Conservation (phyloP, 768 basidiomycete genomes). For the Auriscalpium microsporum region DNA sequence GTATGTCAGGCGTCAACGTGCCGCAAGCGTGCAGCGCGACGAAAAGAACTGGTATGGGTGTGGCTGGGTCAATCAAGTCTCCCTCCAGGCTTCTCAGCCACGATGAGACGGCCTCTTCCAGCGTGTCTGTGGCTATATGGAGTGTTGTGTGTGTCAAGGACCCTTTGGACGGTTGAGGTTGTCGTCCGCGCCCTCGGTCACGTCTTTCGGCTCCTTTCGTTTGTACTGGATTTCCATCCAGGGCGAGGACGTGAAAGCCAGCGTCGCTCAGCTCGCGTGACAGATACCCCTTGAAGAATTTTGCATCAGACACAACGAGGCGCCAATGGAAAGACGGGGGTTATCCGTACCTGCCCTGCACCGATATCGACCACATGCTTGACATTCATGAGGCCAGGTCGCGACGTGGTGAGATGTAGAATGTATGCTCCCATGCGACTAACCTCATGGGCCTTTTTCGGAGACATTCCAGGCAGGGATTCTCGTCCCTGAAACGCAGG, state of each 20-base stretch:
- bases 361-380: slow-evolving; percentile 61
- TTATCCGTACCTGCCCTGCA: slow-evolving; percentile 49
- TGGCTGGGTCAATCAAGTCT: background rate
- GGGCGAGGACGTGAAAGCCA: slow-evolving; percentile 47
- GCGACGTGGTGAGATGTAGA: slow-evolving; percentile 25
- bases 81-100: slow-evolving; percentile 35
- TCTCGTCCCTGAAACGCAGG: background rate
- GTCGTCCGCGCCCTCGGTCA: slow-evolving; percentile 20
- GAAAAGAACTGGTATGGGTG: slow-evolving; percentile 41
- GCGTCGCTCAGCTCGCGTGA: slow-evolving; percentile 38
- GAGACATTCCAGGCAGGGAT: slow-evolving; percentile 47
- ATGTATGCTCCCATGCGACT: slow-evolving; percentile 52
- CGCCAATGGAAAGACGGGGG: background rate
- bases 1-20: slow-evolving; percentile 57
- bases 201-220: slow-evolving; percentile 48
- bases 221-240: slow-evolving; percentile 55
- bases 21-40: slow-evolving; percentile 74
- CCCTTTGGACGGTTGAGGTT: slow-evolving; percentile 7
- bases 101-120: slow-evolving; percentile 38
- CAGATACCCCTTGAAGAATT: slow-evolving; percentile 44
- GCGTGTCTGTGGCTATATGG: slow-evolving; percentile 40
- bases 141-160: slow-evolving; percentile 50
- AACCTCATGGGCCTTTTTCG: slow-evolving; percentile 73
- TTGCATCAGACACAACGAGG: background rate
- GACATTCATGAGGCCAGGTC: slow-evolving; percentile 15